Evolutionary conservation across 257 asterid species (phyloP), one percentile per base, ranked within the genome.

Genomic region (Ligustrum vulgare): DNA sequence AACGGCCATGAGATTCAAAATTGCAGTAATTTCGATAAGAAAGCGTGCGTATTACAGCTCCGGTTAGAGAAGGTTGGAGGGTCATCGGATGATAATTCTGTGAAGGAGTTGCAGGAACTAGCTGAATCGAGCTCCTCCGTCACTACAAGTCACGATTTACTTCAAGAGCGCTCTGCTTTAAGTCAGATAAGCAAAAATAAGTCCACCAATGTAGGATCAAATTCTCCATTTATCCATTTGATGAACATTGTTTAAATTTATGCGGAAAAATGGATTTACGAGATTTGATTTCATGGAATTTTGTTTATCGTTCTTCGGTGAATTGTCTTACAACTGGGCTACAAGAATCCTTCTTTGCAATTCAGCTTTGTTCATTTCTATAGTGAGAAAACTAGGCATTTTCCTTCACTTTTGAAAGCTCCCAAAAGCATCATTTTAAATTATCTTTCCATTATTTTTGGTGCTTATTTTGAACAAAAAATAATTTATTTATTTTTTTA

Each of bases 1-100:
- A 84, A 86, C 68, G 87, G 81, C 20, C 35, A 3, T 0, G 80
- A 84, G 68, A 67, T 75, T 74, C 72, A 43, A 67, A 81, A 84
- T 0, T 86, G 90, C 77, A 81, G 88, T 67, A 87, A 90, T 78
- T 91, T 89, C 28, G 98, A 86, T 77, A 87, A 81, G 77, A 82
- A 91, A 72, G 92, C 88, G 4, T 73, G 78, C 2, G 60, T 79
- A 45, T 77, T 91, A 87, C 96, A 89, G 84, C 87, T 80, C 39
- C 74, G 86, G 65, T 69, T 90, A 23, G 89, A 87, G 72, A 87
- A 86, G 75, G 77, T 86, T 8, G 92, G 90, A 18, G 90, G 89
- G 10, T 72, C 78, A 69, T 64, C 86, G 1, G 75, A 80, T 56
- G 82, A 80, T 25, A 73, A 51, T 71, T 18, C 71, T 67, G 25